Percentiles rank a stretch among this genome's conserved stretches.
Evolutionary conservation across 108 stramenopile genomes (phyloP).

Genomic region (Schizochytrium sp.): DNA sequence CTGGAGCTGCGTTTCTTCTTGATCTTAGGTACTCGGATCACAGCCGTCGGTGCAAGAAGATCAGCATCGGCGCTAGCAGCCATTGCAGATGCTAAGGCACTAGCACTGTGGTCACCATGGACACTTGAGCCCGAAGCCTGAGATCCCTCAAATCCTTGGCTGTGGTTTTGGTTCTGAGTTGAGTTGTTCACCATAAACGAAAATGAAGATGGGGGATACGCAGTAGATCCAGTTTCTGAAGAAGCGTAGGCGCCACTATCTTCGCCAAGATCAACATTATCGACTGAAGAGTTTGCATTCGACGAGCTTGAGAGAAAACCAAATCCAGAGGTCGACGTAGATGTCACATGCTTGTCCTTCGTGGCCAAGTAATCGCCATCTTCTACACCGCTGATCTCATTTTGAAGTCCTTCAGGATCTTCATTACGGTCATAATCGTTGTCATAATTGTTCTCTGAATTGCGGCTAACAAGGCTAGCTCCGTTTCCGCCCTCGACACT

Average conservation of each 20-base stretch:
- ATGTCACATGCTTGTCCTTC: background rate
- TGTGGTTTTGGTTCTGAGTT: background rate
- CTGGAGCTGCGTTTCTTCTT: conserved; percentile 49
- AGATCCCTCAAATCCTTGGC: too few relatives aligned
- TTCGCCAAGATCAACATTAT: background rate
- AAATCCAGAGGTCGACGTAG: background rate
- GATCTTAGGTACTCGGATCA: background rate
- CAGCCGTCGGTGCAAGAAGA: conserved; percentile 1
- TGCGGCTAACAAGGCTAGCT: background rate
- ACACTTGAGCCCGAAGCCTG: background rate
- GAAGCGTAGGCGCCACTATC: background rate
- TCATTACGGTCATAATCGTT: too few relatives aligned
- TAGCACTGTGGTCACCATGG: conserved; percentile 14
- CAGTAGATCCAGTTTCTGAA: background rate
- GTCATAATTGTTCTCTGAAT: too few relatives aligned
- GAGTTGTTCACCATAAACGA: background rate
- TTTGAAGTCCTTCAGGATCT: too few relatives aligned
- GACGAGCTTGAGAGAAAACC: background rate
- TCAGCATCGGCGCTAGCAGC: conserved; percentile 3
- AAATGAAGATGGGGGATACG: background rate
- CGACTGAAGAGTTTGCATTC: background rate
- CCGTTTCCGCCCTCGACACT: background rate
- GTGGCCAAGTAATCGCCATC: background rate
- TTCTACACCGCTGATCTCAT: too few relatives aligned
- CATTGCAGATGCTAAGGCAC: background rate